Conservation (phyloP, 2,329 filamentous ascomycete genomes). For the Volutella citrinella region DNA sequence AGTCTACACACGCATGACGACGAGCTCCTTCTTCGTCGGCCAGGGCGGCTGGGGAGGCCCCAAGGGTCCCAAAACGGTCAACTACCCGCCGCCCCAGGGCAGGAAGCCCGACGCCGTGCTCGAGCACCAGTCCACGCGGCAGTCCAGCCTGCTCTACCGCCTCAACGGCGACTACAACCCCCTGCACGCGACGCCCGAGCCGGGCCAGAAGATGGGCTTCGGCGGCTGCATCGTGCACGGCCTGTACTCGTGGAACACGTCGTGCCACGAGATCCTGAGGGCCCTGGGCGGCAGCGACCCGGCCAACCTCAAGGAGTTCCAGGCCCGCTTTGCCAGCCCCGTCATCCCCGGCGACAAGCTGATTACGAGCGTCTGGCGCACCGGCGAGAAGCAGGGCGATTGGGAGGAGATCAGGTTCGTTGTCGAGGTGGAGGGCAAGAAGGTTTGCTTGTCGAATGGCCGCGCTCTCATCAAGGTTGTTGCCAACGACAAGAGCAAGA, state of each 20-base stretch:
- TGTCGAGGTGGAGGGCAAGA: constrained; percentile 73
- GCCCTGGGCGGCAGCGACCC: constrained; percentile 74
- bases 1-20: constrained; percentile 66
- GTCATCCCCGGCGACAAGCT: constrained; percentile 83
- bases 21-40: constrained; percentile 75
- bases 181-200: constrained; percentile 81
- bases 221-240: constrained; percentile 88
- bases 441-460: constrained; percentile 85
- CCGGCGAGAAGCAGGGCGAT: constrained; percentile 59
- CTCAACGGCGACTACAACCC: constrained; percentile 95
- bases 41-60: constrained; percentile 84
- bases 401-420: constrained; percentile 84
- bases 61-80: constrained; percentile 78
- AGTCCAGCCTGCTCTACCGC: constrained; percentile 76
- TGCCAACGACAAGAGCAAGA: constrained; percentile 56
- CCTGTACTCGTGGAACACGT: constrained; percentile 81
- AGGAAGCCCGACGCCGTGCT: constrained; percentile 71
- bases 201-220: constrained; percentile 86
- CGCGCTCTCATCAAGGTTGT: constrained; percentile 71
- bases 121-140: constrained; percentile 65
- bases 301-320: constrained; percentile 81
- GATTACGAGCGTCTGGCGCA: constrained; percentile 77
- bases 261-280: constrained; percentile 70
- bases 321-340: constrained; percentile 81
- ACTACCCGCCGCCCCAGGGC: constrained; percentile 72